Evolutionary conservation across 768 basidiomycete species (phyloP).

Genomic region (Rhizopogon vulgaris): DNA sequence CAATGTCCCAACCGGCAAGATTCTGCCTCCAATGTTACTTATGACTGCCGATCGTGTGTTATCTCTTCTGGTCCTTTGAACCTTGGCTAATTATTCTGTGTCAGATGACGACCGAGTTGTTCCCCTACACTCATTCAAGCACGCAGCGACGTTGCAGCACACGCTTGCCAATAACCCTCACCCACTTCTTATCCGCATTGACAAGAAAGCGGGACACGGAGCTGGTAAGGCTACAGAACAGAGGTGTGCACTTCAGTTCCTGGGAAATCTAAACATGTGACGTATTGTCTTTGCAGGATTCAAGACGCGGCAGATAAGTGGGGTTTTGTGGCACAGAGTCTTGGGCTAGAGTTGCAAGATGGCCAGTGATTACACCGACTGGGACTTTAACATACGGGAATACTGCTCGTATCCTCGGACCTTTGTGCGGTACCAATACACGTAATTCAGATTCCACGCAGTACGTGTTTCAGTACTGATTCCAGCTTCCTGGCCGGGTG

Average conservation of each 20-base stretch:
- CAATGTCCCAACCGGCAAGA: constrained; percentile 57
- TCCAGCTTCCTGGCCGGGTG: not conserved
- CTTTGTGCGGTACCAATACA: not conserved
- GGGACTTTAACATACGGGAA: not conserved
- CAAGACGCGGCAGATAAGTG: constrained; percentile 73
- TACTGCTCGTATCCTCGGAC: not conserved
- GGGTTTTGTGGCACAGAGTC: constrained; percentile 64
- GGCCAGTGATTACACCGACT: constrained; percentile 5
- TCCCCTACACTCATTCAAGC: constrained; percentile 81
- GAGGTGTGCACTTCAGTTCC: constrained; percentile 32
- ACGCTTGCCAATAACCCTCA: constrained; percentile 56
- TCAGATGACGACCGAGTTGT: constrained; percentile 85
- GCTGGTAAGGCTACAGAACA: constrained; percentile 73
- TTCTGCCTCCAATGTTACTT: constrained; percentile 66
- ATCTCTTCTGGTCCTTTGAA: not conserved
- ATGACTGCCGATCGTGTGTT: constrained; percentile 75
- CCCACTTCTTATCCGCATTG: constrained; percentile 71
- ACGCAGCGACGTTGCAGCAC: constrained; percentile 73
- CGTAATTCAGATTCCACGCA: not conserved
- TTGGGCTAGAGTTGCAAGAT: constrained; percentile 41
- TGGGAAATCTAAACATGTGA: constrained; percentile 1
- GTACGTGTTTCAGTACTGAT: not conserved
- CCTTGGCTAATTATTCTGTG: not conserved
- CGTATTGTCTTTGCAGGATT: constrained; percentile 39
- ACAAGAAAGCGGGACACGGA: constrained; percentile 77